Evolutionary conservation across 176 grass and related monocot genomes (phyloP).

Genomic region (Ensete glaucum): DNA sequence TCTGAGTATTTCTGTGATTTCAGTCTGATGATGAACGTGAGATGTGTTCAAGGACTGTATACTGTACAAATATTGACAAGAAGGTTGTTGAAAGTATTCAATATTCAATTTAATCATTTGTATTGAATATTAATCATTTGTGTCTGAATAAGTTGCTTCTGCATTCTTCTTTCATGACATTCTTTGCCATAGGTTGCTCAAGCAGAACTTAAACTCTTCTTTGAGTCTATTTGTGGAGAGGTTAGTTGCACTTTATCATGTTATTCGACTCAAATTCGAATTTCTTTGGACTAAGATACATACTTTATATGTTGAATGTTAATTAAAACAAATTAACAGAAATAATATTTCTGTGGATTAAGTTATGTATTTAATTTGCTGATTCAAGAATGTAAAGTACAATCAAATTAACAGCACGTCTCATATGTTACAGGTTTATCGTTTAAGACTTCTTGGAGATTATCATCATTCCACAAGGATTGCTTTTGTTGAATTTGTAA

Average conservation of each 20-base stretch:
- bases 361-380: too few species aligned
- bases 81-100: constrained; percentile 45
- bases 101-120: constrained; percentile 3
- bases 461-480: constrained; percentile 94
- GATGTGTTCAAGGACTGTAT: constrained; percentile 98
- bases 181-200: constrained; percentile 70
- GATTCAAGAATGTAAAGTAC: too few species aligned
- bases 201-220: constrained; percentile 97
- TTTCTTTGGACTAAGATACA: constrained; percentile 8
- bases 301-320: background rate
- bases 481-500: constrained; percentile 98
- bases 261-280: background rate
- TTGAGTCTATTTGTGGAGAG: constrained; percentile 97
- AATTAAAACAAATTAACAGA: background rate
- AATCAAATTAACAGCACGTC: too few species aligned
- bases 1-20: constrained; percentile 10
- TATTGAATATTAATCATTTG: background rate
- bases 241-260: constrained; percentile 18
- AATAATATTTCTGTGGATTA: too few species aligned
- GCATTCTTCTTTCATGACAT: constrained; percentile 3
- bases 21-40: constrained; percentile 97
- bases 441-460: constrained; percentile 96
- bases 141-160: constrained; percentile 23
- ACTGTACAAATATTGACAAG: constrained; percentile 99
- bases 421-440: constrained; percentile 52